These are phyloP conservation scores for Talaromyces sp. DNA, from an alignment of 2,329 filamentous ascomycete species.

Conservation along the genomic window DNA sequence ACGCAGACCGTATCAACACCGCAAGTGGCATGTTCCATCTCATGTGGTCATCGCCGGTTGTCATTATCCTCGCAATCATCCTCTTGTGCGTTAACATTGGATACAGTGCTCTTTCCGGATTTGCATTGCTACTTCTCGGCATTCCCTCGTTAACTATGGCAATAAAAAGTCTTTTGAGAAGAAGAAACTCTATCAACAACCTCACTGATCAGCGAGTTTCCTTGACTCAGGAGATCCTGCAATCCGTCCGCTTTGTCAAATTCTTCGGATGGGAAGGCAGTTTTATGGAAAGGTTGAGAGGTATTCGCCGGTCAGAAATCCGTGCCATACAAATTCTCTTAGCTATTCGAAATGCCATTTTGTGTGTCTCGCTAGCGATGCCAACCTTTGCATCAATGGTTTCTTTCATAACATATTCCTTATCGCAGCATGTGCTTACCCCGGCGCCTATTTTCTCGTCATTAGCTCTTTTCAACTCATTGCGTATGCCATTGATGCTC, in stretches of 20 bases:
- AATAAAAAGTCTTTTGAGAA: constrained; percentile 72
- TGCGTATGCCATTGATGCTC: constrained; percentile 86
- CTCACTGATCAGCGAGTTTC: constrained; percentile 90
- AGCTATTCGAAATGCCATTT: constrained; percentile 79
- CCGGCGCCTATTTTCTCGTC: constrained; percentile 88
- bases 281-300: constrained; percentile 73
- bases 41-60: constrained; percentile 80
- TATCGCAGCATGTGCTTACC: constrained; percentile 64
- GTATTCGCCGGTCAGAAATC: constrained; percentile 75
- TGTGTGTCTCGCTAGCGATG: constrained; percentile 76
- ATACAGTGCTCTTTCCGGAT: constrained; percentile 87
- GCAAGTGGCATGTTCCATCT: constrained; percentile 88
- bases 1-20: constrained; percentile 89
- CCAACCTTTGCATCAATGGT: constrained; percentile 95
- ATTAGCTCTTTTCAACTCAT: constrained; percentile 85
- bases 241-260: constrained; percentile 91
- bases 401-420: constrained; percentile 76
- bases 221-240: constrained; percentile 86
- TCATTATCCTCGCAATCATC: constrained; percentile 69
- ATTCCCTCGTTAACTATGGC: constrained; percentile 75
- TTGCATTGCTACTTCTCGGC: constrained; percentile 74
- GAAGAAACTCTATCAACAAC: constrained; percentile 81
- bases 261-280: constrained; percentile 93
- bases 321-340: constrained; percentile 78
- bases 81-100: constrained; percentile 82